Conservation (phyloP, 2,329 filamentous ascomycete genomes). For the Fusarium bactridioides region DNA sequence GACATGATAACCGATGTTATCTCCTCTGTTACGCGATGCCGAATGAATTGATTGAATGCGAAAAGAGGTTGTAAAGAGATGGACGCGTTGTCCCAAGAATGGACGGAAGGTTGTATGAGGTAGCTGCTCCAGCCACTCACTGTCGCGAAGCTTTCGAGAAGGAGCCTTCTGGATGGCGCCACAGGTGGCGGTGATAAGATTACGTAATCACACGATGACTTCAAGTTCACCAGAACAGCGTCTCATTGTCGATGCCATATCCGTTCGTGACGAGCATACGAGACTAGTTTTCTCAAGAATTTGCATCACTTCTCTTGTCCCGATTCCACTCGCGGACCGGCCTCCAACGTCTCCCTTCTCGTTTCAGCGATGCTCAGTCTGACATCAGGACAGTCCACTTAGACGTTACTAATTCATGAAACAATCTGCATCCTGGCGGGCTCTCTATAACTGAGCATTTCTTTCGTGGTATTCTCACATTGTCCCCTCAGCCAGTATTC, state of each 20-base stretch:
- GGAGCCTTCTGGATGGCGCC: background rate
- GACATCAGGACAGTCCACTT: background rate
- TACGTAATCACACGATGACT: constrained; percentile 9
- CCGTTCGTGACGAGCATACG: background rate
- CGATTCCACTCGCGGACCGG: background rate
- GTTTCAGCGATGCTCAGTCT: background rate
- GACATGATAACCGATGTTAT: constrained; percentile 68
- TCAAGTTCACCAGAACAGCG: background rate
- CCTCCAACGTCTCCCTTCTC: background rate
- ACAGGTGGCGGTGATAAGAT: constrained; percentile 1
- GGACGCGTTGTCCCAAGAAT: constrained; percentile 1
- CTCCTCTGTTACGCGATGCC: background rate
- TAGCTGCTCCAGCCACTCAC: constrained; percentile 20
- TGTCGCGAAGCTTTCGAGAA: constrained; percentile 22
- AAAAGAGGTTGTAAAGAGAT: background rate
- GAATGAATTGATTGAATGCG: background rate
- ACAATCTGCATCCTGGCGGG: background rate
- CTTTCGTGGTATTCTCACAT: background rate
- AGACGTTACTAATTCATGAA: background rate
- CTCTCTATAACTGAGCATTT: background rate
- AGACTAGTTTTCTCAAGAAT: background rate
- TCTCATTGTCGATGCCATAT: background rate
- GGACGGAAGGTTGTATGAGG: constrained; percentile 15
- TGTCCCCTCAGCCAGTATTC: background rate
- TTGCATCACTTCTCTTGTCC: background rate